Conservation (phyloP, 768 basidiomycete species). For the Tremella mesenterica region DNA sequence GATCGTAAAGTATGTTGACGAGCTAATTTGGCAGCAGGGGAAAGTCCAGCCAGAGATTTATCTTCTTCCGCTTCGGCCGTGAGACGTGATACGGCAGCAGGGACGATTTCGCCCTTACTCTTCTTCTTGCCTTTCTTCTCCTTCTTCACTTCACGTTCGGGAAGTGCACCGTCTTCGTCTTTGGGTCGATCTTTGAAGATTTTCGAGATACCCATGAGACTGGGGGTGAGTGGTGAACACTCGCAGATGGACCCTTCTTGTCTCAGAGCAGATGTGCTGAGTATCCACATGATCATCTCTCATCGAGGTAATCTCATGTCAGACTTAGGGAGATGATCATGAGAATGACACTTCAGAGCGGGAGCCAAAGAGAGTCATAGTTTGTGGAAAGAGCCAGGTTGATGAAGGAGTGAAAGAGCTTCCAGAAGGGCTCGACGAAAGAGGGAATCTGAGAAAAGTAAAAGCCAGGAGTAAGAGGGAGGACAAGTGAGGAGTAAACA, state of each 20-base stretch:
- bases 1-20: conserved; percentile 75
- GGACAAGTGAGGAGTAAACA: not conserved
- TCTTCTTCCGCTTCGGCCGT: conserved; percentile 63
- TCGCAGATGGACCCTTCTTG: not conserved
- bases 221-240: conserved; percentile 36
- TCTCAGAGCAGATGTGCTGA: not conserved
- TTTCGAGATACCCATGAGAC: conserved; percentile 80
- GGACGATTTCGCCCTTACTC: conserved; percentile 49
- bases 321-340: too few relatives aligned
- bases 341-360: too few relatives aligned
- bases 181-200: conserved; percentile 77
- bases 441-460: too few relatives aligned
- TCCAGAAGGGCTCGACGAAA: too few relatives aligned
- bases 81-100: conserved; percentile 68
- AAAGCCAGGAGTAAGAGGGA: not conserved
- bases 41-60: conserved; percentile 61
- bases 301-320: not conserved
- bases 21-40: conserved; percentile 81
- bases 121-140: conserved; percentile 53
- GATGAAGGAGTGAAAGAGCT: too few relatives aligned
- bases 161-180: conserved; percentile 52
- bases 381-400: too few relatives aligned
- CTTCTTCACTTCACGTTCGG: conserved; percentile 48
- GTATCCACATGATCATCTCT: not conserved
- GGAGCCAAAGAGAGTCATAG: too few relatives aligned